Evolutionary conservation across 257 asterid species (phyloP).

Genomic region (Linaria vulgaris): DNA sequence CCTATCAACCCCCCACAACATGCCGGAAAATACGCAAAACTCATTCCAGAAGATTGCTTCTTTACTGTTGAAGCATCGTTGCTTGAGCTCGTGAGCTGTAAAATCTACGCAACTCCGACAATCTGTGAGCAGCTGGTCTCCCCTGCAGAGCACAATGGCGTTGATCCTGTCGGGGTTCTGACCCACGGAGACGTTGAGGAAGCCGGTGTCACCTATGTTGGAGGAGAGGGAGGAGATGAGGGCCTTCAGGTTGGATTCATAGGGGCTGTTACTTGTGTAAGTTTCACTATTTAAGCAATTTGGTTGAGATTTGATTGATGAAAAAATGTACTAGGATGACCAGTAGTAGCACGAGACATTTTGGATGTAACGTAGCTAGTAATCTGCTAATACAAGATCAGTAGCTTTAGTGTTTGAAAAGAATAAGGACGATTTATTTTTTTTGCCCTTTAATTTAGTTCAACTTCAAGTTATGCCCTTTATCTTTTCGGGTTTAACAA

Average conservation of each 20-base stretch:
- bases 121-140: conserved; percentile 4
- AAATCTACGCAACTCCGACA: conserved; percentile 23
- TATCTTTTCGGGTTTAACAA: too few species aligned
- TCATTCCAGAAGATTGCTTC: conserved; percentile 18
- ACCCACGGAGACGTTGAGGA: conserved; percentile 20
- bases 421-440: too few species aligned
- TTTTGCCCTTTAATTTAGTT: too few species aligned
- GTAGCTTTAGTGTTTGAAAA: too few species aligned
- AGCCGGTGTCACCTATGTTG: conserved; percentile 13
- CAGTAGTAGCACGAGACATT: too few species aligned
- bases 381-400: too few species aligned
- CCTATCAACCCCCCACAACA: conserved; percentile 27
- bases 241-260: conserved; percentile 22
- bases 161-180: conserved; percentile 16
- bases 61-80: conserved; percentile 8
- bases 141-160: conserved; percentile 31
- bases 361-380: too few species aligned
- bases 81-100: not conserved
- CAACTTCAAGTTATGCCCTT: too few species aligned
- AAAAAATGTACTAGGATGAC: too few species aligned
- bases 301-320: too few species aligned
- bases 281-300: not conserved
- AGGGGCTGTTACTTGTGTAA: conserved; percentile 19
- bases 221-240: conserved; percentile 17
- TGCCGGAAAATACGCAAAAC: not conserved